These are phyloP conservation scores for Hymenoscyphus fraxineus DNA, from an alignment of 2,329 filamentous ascomycete genomes.

Conservation along the genomic window DNA sequence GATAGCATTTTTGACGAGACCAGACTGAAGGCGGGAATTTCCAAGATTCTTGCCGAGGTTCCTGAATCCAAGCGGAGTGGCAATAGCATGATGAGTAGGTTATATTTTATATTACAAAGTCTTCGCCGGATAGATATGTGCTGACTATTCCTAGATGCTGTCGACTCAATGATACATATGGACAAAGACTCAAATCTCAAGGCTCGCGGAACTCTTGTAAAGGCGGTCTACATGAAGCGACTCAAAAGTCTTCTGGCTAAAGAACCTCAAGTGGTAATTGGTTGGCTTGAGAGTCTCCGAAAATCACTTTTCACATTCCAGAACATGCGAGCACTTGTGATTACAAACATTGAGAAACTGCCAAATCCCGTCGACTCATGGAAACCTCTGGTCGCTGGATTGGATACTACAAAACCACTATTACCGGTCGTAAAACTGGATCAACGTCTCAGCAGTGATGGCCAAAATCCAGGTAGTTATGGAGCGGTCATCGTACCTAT, in stretches of 20 bases:
- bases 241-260: slow-evolving; percentile 75
- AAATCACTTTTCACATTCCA: slow-evolving; percentile 73
- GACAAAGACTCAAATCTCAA: slow-evolving; percentile 72
- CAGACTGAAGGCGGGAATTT: slow-evolving; percentile 60
- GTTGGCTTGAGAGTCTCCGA: slow-evolving; percentile 74
- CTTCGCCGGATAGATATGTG: neutral
- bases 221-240: slow-evolving; percentile 80
- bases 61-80: slow-evolving; percentile 90
- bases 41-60: slow-evolving; percentile 84
- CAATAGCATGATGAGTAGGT: slow-evolving; percentile 55
- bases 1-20: slow-evolving; percentile 79
- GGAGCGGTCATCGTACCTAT: slow-evolving; percentile 81
- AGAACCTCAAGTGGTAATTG: slow-evolving; percentile 71
- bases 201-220: slow-evolving; percentile 78
- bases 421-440: slow-evolving; percentile 67
- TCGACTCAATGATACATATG: slow-evolving; percentile 76
- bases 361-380: slow-evolving; percentile 73
- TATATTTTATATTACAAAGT: neutral
- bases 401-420: slow-evolving; percentile 49
- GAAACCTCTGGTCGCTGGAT: slow-evolving; percentile 51
- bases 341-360: slow-evolving; percentile 74
- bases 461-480: slow-evolving; percentile 68
- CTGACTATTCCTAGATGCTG: slow-evolving; percentile 39
- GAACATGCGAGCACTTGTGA: slow-evolving; percentile 82
- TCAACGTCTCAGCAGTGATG: slow-evolving; percentile 70